These are phyloP conservation scores for Vanderwaltozyma tropicalis DNA, from an alignment of 805 yeast genomes.

Conservation along the genomic window DNA sequence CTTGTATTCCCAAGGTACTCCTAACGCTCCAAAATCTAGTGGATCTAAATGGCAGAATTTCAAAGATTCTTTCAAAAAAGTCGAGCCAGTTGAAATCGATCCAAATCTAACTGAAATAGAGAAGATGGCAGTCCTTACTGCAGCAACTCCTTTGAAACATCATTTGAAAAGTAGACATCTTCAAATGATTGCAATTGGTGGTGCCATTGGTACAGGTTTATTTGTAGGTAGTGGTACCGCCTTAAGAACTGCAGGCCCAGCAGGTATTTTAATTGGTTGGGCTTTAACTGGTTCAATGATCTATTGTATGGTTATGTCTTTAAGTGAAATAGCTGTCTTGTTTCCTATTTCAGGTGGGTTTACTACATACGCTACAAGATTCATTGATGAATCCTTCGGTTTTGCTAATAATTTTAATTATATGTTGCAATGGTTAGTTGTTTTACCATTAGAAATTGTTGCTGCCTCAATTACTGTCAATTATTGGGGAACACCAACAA, in stretches of 20 bases:
- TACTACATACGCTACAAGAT: constrained; percentile 49
- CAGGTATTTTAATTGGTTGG: constrained; percentile 47
- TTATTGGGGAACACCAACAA: constrained; percentile 38
- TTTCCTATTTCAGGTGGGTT: constrained; percentile 59
- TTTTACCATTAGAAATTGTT: constrained; percentile 41
- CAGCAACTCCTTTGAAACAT: constrained; percentile 48
- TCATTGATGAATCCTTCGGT: constrained; percentile 52
- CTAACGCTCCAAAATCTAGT: neutral
- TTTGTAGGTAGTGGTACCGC: constrained; percentile 64
- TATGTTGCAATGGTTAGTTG: constrained; percentile 42
- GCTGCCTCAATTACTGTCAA: constrained; percentile 46
- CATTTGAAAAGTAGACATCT: constrained; percentile 43
- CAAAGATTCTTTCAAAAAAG: constrained; percentile 7
- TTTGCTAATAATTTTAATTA: constrained; percentile 54
- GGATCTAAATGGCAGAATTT: constrained; percentile 5
- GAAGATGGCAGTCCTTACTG: constrained; percentile 36
- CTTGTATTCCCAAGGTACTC: neutral
- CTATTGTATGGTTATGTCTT: constrained; percentile 48
- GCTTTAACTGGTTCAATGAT: constrained; percentile 44
- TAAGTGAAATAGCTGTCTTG: constrained; percentile 50
- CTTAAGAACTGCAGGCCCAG: constrained; percentile 58
- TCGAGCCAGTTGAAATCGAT: constrained; percentile 23
- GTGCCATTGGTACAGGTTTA: constrained; percentile 67
- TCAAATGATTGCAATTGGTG: constrained; percentile 64
- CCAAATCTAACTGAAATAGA: constrained; percentile 34